Evolutionary conservation across 2,329 filamentous ascomycete species (phyloP).

Genomic region (Paramyrothecium roridum): DNA sequence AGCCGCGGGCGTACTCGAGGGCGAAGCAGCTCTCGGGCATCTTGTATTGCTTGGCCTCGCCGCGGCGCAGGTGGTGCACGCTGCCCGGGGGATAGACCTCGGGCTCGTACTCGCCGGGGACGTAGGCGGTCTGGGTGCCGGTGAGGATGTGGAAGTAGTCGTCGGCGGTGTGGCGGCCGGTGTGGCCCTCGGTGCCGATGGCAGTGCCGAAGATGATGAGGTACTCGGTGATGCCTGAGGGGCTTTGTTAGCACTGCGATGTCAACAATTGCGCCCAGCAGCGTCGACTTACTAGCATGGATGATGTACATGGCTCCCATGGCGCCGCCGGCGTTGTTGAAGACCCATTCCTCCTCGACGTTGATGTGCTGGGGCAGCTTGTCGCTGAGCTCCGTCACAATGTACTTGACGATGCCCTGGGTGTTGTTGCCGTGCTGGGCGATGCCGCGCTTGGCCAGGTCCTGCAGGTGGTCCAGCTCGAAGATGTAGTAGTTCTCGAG

Average conservation of each 20-base stretch:
- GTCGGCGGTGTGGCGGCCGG: constrained; percentile 84
- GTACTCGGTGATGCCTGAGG: constrained; percentile 74
- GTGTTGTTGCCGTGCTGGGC: constrained; percentile 73
- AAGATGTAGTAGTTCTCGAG: constrained; percentile 73
- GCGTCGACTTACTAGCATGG: constrained; percentile 64
- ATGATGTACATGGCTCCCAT: constrained; percentile 93
- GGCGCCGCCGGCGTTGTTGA: constrained; percentile 87
- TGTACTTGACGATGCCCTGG: constrained; percentile 62
- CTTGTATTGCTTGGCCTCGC: constrained; percentile 77
- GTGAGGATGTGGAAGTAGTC: constrained; percentile 92
- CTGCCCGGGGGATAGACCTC: constrained; percentile 68
- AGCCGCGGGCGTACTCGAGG: constrained; percentile 79
- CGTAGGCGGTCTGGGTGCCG: constrained; percentile 75
- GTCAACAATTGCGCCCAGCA: not conserved
- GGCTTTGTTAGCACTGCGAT: constrained; percentile 2
- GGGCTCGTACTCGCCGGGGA: constrained; percentile 61
- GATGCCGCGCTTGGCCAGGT: constrained; percentile 65
- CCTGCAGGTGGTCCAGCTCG: constrained; percentile 63
- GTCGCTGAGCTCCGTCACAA: constrained; percentile 62
- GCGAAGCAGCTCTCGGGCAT: constrained; percentile 77
- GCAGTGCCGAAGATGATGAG: constrained; percentile 84
- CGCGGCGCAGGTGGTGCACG: constrained; percentile 70
- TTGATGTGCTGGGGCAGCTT: constrained; percentile 58
- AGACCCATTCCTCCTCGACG: constrained; percentile 77
- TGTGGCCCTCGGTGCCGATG: constrained; percentile 83